A percentile compares a stretch with the other conserved stretches of the same genome.
These are phyloP conservation scores for Erythrophleum fordii DNA, from an alignment of 306 rosid genomes.

Conservation along the genomic window DNA sequence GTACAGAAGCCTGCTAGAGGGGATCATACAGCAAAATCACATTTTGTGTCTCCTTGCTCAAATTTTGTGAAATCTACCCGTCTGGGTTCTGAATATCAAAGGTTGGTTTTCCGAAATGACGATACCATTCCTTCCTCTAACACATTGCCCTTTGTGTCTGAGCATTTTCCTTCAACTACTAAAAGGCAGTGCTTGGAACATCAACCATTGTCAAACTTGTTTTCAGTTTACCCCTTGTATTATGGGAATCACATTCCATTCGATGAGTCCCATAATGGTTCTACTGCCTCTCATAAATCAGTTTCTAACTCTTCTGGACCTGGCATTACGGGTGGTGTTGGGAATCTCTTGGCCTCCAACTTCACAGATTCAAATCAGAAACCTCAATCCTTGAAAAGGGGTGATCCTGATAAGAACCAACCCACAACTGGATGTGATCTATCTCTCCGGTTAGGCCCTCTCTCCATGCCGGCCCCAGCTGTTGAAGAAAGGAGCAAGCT, in stretches of 20 bases:
- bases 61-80: slow-evolving; percentile 32
- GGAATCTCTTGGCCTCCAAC: slow-evolving; percentile 18
- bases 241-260: slow-evolving; percentile 40
- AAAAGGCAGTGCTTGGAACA: slow-evolving; percentile 44
- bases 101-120: not conserved
- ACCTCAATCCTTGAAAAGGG: slow-evolving; percentile 25
- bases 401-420: not conserved
- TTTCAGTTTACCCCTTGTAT: slow-evolving; percentile 56
- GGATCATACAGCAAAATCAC: slow-evolving; percentile 18
- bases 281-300: slow-evolving; percentile 14
- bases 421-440: not conserved
- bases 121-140: not conserved
- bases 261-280: slow-evolving; percentile 28
- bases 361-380: slow-evolving; percentile 28
- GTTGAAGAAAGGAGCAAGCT: slow-evolving; percentile 36
- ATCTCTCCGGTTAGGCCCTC: slow-evolving; percentile 11
- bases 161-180: slow-evolving; percentile 28
- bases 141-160: not conserved
- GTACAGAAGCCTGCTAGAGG: slow-evolving; percentile 34
- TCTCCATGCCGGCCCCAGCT: not conserved
- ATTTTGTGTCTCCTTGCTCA: slow-evolving; percentile 35
- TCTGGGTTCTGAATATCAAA: slow-evolving; percentile 21
- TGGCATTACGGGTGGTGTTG: slow-evolving; percentile 25
- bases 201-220: slow-evolving; percentile 32
- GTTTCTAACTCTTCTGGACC: slow-evolving; percentile 38